These are phyloP conservation scores for Papiliotrema fonsecae DNA, from an alignment of 1,284 basidiomycete species.

Conservation along the genomic window DNA sequence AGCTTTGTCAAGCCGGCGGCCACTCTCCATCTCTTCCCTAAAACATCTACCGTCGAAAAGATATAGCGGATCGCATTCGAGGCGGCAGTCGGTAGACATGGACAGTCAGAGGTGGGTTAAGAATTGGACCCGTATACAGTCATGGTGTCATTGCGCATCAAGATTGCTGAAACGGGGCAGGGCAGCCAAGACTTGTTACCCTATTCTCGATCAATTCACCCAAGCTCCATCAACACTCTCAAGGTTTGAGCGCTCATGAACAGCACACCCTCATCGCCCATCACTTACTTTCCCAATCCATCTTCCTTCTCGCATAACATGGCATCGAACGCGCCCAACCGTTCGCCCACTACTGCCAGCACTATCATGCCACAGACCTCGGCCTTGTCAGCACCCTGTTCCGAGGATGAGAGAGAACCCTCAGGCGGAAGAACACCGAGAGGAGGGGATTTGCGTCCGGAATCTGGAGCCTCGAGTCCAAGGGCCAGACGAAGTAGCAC, in stretches of 20 bases:
- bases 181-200: too few species aligned
- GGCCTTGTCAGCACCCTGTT: not conserved
- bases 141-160: too few species aligned
- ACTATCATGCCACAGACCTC: constrained; percentile 1
- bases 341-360: constrained; percentile 3
- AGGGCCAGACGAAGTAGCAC: constrained; percentile 3
- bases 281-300: constrained; percentile 44
- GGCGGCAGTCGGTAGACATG: constrained; percentile 13
- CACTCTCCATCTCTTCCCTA: not conserved
- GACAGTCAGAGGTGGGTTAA: not conserved
- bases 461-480: constrained; percentile 10
- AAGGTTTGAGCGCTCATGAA: not conserved
- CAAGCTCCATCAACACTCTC: too few species aligned
- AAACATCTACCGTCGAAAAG: not conserved
- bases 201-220: too few species aligned
- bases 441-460: not conserved
- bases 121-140: too few species aligned
- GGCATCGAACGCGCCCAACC: too few species aligned
- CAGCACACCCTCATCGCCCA: constrained; percentile 32
- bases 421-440: constrained; percentile 11
- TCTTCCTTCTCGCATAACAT: constrained; percentile 32
- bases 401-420: constrained; percentile 4
- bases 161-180: too few species aligned
- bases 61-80: constrained; percentile 2
- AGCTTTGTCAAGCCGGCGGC: not conserved